Percentiles rank a stretch among this genome's conserved stretches.
phyloP scores from a whole-genome alignment of 2,329 filamentous ascomycete genomes.

The Colletotrichum brevisporum region DNA sequence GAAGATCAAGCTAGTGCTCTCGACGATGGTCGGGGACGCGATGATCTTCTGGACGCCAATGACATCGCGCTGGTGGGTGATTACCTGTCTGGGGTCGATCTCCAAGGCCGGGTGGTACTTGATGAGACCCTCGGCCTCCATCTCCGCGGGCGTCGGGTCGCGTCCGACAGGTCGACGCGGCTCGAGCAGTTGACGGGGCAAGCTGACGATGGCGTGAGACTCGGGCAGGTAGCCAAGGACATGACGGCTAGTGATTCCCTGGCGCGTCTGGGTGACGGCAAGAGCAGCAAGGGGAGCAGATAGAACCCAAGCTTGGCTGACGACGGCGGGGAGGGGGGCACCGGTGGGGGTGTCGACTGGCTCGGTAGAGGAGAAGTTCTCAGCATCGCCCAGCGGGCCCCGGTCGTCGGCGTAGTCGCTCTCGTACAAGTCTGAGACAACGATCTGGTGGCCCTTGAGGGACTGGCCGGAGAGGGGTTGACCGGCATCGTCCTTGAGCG shows the following conservation, averaged over 20 bases:
- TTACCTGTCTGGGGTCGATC: constrained; percentile 83
- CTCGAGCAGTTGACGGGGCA: constrained; percentile 85
- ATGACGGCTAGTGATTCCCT: constrained; percentile 90
- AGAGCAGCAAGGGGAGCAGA: constrained; percentile 84
- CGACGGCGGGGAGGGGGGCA: constrained; percentile 77
- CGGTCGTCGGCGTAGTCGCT: constrained; percentile 87
- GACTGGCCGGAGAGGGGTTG: constrained; percentile 56
- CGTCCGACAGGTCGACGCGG: constrained; percentile 88
- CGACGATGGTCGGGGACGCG: constrained; percentile 82
- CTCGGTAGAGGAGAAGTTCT: constrained; percentile 84
- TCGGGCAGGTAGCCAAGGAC: constrained; percentile 84
- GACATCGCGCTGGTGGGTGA: constrained; percentile 88
- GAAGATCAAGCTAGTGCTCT: constrained; percentile 92
- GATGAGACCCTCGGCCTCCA: constrained; percentile 83
- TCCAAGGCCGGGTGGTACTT: constrained; percentile 84
- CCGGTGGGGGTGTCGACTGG: constrained; percentile 71
- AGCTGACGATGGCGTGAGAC: constrained; percentile 80
- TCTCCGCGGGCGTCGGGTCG: constrained; percentile 83
- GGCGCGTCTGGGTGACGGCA: constrained; percentile 87
- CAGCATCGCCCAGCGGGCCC: constrained; percentile 78
- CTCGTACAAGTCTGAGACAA: constrained; percentile 92
- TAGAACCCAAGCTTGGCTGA: constrained; percentile 86
- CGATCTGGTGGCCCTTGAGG: constrained; percentile 87
- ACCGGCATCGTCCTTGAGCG: constrained; percentile 64
- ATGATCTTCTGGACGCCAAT: constrained; percentile 81